These are phyloP conservation scores for Rhynchospora pubera DNA, from an alignment of 176 grass and related monocot species.

Conservation along the genomic window DNA sequence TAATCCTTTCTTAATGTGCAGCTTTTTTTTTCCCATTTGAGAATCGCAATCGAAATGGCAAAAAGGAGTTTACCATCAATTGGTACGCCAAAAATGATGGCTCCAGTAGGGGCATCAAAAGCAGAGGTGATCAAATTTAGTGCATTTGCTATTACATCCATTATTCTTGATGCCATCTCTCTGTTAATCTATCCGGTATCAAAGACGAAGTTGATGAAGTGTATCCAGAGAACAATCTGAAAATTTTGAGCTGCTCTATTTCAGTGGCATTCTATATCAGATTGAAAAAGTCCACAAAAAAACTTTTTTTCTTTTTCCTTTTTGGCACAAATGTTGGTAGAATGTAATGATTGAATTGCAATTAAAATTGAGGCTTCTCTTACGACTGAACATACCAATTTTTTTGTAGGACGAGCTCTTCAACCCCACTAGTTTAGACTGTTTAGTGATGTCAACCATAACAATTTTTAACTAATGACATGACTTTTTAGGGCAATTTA, in stretches of 20 bases:
- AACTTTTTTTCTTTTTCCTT: too few relatives aligned
- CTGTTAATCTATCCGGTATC: not conserved
- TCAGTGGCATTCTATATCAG: not conserved
- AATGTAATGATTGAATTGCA: too few relatives aligned
- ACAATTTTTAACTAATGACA: too few relatives aligned
- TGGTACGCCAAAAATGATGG: constrained; percentile 71
- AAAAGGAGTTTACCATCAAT: constrained; percentile 50
- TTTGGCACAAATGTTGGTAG: too few relatives aligned
- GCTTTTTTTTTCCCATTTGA: not conserved
- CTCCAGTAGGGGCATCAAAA: constrained; percentile 64
- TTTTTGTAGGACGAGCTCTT: too few relatives aligned
- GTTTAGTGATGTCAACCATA: too few relatives aligned
- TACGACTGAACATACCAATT: too few relatives aligned
- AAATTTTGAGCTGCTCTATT: not conserved
- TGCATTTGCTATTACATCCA: constrained; percentile 47
- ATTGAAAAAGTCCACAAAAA: not conserved
- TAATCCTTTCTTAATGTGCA: not conserved
- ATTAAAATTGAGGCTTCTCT: too few relatives aligned
- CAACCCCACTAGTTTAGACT: too few relatives aligned
- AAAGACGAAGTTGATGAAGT: not conserved
- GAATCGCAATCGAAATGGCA: not conserved
- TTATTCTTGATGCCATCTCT: constrained; percentile 48
- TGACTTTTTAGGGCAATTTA: too few relatives aligned
- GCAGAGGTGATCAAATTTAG: constrained; percentile 53
- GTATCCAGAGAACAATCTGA: constrained; percentile 6